Percentiles rank a stretch among this genome's conserved stretches.
Evolutionary conservation across 352 stramenopile species (phyloP).

Genomic region (Pilasporangium apinafurcum): DNA sequence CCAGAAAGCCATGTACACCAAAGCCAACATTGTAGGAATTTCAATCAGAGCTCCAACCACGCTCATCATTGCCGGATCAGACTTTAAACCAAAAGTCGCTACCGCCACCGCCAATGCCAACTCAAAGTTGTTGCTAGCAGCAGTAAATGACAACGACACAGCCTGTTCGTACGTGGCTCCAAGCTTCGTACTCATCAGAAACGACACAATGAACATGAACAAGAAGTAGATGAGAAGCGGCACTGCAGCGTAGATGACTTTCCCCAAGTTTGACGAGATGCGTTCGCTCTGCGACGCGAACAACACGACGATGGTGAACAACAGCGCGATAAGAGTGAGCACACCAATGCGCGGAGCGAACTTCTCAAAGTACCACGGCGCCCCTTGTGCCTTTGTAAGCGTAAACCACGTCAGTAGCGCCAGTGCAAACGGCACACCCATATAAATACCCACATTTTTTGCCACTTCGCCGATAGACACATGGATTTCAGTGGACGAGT

Average conservation of each 20-base stretch:
- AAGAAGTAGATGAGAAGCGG: slow-evolving; percentile 56
- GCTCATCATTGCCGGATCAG: slow-evolving; percentile 61
- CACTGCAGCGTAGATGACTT: slow-evolving; percentile 49
- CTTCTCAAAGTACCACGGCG: slow-evolving; percentile 31
- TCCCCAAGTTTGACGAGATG: slow-evolving; percentile 45
- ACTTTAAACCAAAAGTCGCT: slow-evolving; percentile 58
- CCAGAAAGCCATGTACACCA: slow-evolving; percentile 42
- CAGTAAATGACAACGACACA: slow-evolving; percentile 50
- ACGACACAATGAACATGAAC: slow-evolving; percentile 46
- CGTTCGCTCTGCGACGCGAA: slow-evolving; percentile 56
- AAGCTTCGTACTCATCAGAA: slow-evolving; percentile 21
- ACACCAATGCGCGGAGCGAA: slow-evolving; percentile 39
- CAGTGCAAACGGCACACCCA: slow-evolving; percentile 38
- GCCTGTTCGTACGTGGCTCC: slow-evolving; percentile 33
- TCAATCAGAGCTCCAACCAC: slow-evolving; percentile 65
- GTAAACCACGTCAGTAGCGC: slow-evolving; percentile 29
- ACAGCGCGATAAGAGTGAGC: slow-evolving; percentile 39
- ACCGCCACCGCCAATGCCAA: slow-evolving; percentile 57
- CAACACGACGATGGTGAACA: slow-evolving; percentile 62
- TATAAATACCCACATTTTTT: slow-evolving; percentile 55
- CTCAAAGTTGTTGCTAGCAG: slow-evolving; percentile 76
- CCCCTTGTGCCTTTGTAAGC: slow-evolving; percentile 25
- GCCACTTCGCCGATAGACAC: slow-evolving; percentile 35
- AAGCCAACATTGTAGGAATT: slow-evolving; percentile 64
- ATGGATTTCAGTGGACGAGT: slow-evolving; percentile 23